Percentiles rank a stretch among this genome's conserved stretches.
Evolutionary conservation across 164 flowering plant genomes (phyloP).

Genomic region (Aristolochia fimbriata): DNA sequence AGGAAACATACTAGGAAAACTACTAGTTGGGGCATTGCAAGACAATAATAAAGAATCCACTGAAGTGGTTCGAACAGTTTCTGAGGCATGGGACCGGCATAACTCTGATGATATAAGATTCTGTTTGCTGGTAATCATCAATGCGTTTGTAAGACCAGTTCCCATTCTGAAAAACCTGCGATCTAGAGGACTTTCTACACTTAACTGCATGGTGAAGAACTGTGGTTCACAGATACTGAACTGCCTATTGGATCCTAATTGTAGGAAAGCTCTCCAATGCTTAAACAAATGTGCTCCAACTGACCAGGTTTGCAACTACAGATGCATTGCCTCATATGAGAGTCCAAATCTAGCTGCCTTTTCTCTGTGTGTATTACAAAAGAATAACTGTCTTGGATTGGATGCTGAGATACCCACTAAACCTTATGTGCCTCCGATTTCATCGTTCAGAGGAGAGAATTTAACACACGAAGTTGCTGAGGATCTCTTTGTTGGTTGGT

Average conservation of each 20-base stretch:
- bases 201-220: conserved; percentile 76
- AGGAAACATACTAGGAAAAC: conserved; percentile 29
- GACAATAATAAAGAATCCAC: conserved; percentile 23
- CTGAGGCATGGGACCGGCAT: conserved; percentile 78
- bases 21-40: conserved; percentile 19
- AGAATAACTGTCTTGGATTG: conserved; percentile 74
- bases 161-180: conserved; percentile 61
- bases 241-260: conserved; percentile 75
- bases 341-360: conserved; percentile 78
- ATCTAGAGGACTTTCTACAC: conserved; percentile 75
- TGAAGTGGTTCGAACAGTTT: conserved; percentile 46
- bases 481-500: conserved; percentile 91
- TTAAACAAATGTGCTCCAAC: conserved; percentile 83
- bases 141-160: conserved; percentile 77
- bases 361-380: conserved; percentile 83
- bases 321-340: conserved; percentile 90
- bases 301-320: conserved; percentile 88
- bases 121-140: conserved; percentile 67
- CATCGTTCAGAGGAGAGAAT: conserved; percentile 39
- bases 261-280: conserved; percentile 87
- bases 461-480: conserved; percentile 72
- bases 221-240: conserved; percentile 74
- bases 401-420: conserved; percentile 72
- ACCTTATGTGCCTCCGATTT: conserved; percentile 65
- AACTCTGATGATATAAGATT: conserved; percentile 93